A percentile compares a stretch with the other conserved stretches of the same genome.
Conservation (phyloP, 2,329 filamentous ascomycete genomes). For the Trichoderma lentiforme region DNA sequence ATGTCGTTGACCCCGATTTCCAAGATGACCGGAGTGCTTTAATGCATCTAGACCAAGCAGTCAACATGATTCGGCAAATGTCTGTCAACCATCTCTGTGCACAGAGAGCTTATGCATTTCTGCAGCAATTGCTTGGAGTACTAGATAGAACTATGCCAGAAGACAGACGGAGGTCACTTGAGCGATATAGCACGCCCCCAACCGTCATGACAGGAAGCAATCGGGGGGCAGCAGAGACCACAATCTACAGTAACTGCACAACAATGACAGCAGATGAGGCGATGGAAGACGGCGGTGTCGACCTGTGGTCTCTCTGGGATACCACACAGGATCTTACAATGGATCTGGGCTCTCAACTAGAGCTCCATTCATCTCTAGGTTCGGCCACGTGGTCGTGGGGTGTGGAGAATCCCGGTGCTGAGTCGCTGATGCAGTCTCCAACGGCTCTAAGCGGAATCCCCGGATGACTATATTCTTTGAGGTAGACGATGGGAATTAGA, state of each 20-base stretch:
- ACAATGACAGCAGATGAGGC: not conserved
- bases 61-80: constrained; percentile 10
- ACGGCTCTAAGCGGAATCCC: not conserved
- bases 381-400: constrained; percentile 9
- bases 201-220: not conserved
- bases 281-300: not conserved
- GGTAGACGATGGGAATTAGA: not conserved
- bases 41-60: constrained; percentile 1
- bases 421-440: not conserved
- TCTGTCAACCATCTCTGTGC: constrained; percentile 10
- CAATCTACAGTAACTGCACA: not conserved
- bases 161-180: not conserved
- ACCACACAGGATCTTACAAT: constrained; percentile 11
- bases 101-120: constrained; percentile 6
- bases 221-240: not conserved
- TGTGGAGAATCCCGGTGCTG: not conserved
- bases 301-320: constrained; percentile 12
- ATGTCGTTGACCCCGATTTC: constrained; percentile 11
- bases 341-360: constrained; percentile 7
- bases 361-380: constrained; percentile 7
- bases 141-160: constrained; percentile 5
- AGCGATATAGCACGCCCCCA: constrained; percentile 4
- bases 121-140: constrained; percentile 5
- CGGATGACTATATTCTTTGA: not conserved
- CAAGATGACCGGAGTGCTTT: constrained; percentile 7